A percentile compares a stretch with the other conserved stretches of the same genome.
Evolutionary conservation across 2,329 filamentous ascomycete species (phyloP).

Genomic region (Chaetoscypha palmicola): DNA sequence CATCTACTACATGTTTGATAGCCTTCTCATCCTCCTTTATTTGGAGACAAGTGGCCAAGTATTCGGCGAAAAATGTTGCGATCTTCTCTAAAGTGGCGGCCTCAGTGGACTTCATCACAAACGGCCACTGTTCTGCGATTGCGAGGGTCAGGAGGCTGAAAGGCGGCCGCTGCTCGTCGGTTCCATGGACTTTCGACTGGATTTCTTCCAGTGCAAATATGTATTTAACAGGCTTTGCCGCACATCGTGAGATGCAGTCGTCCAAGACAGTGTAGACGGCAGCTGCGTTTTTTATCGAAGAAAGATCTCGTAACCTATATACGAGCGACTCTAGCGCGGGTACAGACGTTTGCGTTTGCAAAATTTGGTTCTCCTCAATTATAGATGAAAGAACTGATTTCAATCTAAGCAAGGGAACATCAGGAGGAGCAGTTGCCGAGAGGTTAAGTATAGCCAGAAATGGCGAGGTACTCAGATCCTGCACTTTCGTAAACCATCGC

Average conservation of each 20-base stretch:
- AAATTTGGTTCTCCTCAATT: slow-evolving; percentile 58
- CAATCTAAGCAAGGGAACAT: slow-evolving; percentile 44
- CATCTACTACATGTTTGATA: slow-evolving; percentile 39
- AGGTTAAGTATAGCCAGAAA: slow-evolving; percentile 65
- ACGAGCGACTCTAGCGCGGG: slow-evolving; percentile 44
- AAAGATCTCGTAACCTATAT: slow-evolving; percentile 29
- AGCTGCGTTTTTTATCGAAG: slow-evolving; percentile 32
- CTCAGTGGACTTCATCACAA: slow-evolving; percentile 47
- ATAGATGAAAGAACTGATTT: slow-evolving; percentile 52
- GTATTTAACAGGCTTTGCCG: slow-evolving; percentile 74
- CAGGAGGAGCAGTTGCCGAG: slow-evolving; percentile 41
- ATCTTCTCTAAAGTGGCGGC: slow-evolving; percentile 40
- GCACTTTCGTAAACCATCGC: slow-evolving; percentile 79
- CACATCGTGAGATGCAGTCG: slow-evolving; percentile 71
- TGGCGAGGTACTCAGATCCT: slow-evolving; percentile 57
- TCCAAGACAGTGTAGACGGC: slow-evolving; percentile 67
- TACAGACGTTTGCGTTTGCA: slow-evolving; percentile 40
- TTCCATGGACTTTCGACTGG: slow-evolving; percentile 32
- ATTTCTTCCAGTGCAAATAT: slow-evolving; percentile 60
- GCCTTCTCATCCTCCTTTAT: slow-evolving; percentile 43
- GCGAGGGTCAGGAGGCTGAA: slow-evolving; percentile 62
- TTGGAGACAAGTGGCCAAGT: slow-evolving; percentile 48
- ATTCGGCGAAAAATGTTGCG: slow-evolving; percentile 50
- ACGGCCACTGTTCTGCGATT: slow-evolving; percentile 72
- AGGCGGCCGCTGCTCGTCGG: slow-evolving; percentile 29